These are phyloP conservation scores for Mycena leptocephala DNA, from an alignment of 768 basidiomycete genomes.

Conservation along the genomic window DNA sequence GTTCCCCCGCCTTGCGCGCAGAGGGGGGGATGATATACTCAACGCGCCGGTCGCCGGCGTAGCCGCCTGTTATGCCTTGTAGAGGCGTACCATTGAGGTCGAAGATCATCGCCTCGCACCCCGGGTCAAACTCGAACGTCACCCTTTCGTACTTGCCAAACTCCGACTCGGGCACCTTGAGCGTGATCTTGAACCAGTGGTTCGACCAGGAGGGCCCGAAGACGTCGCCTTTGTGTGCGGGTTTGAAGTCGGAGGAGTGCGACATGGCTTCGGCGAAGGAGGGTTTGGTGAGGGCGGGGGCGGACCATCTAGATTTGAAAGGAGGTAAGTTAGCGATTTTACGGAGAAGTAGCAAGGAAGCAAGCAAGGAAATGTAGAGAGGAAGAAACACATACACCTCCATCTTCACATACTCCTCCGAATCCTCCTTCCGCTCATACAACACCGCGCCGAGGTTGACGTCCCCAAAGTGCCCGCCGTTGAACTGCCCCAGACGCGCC, in stretches of 20 bases:
- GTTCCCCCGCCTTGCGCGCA: conserved; percentile 74
- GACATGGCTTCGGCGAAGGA: conserved; percentile 91
- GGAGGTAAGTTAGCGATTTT: too few relatives aligned
- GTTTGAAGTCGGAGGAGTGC: conserved; percentile 74
- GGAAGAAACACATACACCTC: conserved; percentile 65
- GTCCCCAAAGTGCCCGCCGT: conserved; percentile 85
- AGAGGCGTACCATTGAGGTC: conserved; percentile 83
- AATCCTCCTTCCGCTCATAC: conserved; percentile 82
- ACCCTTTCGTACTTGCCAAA: conserved; percentile 91
- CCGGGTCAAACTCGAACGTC: conserved; percentile 97
- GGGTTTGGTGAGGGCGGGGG: conserved; percentile 90
- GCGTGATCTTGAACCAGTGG: conserved; percentile 95
- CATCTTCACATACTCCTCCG: conserved; percentile 77
- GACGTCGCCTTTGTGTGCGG: conserved; percentile 90
- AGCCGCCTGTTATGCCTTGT: conserved; percentile 95
- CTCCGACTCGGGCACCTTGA: conserved; percentile 80
- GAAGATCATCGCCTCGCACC: conserved; percentile 96
- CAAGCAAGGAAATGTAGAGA: too few relatives aligned
- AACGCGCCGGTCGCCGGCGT: conserved; percentile 89
- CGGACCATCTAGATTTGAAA: conserved; percentile 77
- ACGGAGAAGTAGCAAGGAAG: too few relatives aligned
- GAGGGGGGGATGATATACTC: conserved; percentile 93
- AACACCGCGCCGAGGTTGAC: conserved; percentile 89
- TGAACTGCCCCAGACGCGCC: conserved; percentile 72
- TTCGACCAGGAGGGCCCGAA: conserved; percentile 98